A percentile compares a stretch with the other conserved stretches of the same genome.
phyloP scores from a whole-genome alignment of 179 eudicot genomes.

The Carnegiea gigantea region DNA sequence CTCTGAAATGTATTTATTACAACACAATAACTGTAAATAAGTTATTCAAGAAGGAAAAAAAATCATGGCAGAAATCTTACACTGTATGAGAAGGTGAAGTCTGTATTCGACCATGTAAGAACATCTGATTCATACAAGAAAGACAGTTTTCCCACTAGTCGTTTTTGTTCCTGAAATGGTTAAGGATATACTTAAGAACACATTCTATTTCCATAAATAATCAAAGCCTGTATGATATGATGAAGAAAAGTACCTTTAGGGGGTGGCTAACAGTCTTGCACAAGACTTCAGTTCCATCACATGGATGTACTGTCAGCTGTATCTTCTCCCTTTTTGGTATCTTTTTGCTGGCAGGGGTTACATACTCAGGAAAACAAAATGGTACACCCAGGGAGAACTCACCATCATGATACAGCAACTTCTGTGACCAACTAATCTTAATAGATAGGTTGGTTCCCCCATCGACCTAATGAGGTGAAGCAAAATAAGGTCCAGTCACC shows the following conservation, averaged over 20 bases:
- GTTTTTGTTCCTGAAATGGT: slow-evolving; percentile 54
- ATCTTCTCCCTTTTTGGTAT: slow-evolving; percentile 85
- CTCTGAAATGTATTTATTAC: neutral
- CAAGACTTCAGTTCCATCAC: slow-evolving; percentile 61
- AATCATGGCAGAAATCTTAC: slow-evolving; percentile 45
- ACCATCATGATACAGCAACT: slow-evolving; percentile 53
- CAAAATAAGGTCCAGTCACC: slow-evolving; percentile 16
- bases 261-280: slow-evolving; percentile 74
- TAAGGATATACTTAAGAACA: neutral
- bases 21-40: neutral
- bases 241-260: slow-evolving; percentile 53
- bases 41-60: neutral
- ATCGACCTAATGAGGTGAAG: slow-evolving; percentile 49
- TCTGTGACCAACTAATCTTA: slow-evolving; percentile 76
- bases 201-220: neutral
- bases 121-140: slow-evolving; percentile 83
- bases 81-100: slow-evolving; percentile 66
- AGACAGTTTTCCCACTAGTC: slow-evolving; percentile 62
- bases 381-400: slow-evolving; percentile 70
- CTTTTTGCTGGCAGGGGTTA: slow-evolving; percentile 87
- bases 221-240: neutral
- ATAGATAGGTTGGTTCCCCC: slow-evolving; percentile 82
- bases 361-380: slow-evolving; percentile 79
- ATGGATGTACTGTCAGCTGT: slow-evolving; percentile 54
- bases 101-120: slow-evolving; percentile 72